Percentiles rank a stretch among this genome's conserved stretches.
phyloP scores from a whole-genome alignment of 768 basidiomycete genomes.

The Leccinum subtestaceum region DNA sequence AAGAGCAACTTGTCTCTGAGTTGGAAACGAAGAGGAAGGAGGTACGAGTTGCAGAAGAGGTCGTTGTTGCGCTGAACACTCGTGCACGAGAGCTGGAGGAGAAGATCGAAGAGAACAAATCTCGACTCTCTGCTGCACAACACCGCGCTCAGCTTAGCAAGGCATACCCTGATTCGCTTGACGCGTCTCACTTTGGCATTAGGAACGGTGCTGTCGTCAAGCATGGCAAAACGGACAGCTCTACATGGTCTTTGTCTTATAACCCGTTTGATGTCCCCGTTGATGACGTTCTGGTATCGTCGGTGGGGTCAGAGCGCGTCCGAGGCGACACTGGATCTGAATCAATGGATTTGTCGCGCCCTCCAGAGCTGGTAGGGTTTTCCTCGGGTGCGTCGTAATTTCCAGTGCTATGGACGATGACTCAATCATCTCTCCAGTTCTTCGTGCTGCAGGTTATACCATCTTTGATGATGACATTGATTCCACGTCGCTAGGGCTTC shows the following conservation, averaged over 20 bases:
- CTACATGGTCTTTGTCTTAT: slow-evolving; percentile 28
- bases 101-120: slow-evolving; percentile 59
- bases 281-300: slow-evolving; percentile 19
- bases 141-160: slow-evolving; percentile 52
- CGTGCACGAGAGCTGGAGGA: slow-evolving; percentile 76
- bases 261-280: slow-evolving; percentile 30
- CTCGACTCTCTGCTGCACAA: slow-evolving; percentile 53
- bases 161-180: slow-evolving; percentile 30
- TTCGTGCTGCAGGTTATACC: slow-evolving; percentile 39
- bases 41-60: slow-evolving; percentile 58
- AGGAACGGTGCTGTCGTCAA: slow-evolving; percentile 6
- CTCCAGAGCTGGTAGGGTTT: slow-evolving; percentile 31
- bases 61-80: slow-evolving; percentile 56
- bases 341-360: slow-evolving; percentile 14
- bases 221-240: slow-evolving; percentile 16
- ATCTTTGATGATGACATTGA: slow-evolving; percentile 41
- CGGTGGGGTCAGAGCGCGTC: slow-evolving; percentile 10
- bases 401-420: slow-evolving; percentile 15
- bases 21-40: slow-evolving; percentile 59
- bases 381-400: slow-evolving; percentile 31
- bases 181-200: slow-evolving; percentile 4
- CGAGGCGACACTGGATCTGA: slow-evolving; percentile 13
- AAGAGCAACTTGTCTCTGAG: slow-evolving; percentile 42
- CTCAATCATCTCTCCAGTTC: slow-evolving; percentile 11
- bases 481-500: slow-evolving; percentile 12